A percentile compares a stretch with the other conserved stretches of the same genome.
Evolutionary conservation across 306 rosid genomes (phyloP).

Genomic region (Bauhinia variegata): DNA sequence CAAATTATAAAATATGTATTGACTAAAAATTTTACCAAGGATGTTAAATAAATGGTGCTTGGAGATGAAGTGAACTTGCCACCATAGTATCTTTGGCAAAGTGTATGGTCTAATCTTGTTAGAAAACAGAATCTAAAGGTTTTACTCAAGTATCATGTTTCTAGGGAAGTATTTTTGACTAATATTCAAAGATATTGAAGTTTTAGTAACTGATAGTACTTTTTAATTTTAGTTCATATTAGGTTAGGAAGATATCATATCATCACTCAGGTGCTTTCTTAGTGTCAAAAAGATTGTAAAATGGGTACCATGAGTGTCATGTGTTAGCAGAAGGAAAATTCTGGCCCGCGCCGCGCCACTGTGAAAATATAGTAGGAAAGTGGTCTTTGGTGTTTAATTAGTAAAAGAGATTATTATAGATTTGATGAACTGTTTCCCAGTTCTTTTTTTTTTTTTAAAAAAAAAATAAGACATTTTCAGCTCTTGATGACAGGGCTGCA

Average conservation of each 20-base stretch:
- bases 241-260: neutral
- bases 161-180: neutral
- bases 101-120: no score
- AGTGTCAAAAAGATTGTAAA: neutral
- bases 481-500: neutral
- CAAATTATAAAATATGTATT: no score
- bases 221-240: neutral
- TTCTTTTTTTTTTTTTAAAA: neutral
- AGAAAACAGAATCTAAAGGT: no score
- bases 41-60: no score
- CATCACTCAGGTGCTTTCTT: neutral
- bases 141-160: neutral
- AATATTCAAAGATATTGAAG: neutral
- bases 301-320: neutral
- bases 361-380: neutral
- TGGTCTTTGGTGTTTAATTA: conserved; percentile 8
- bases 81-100: no score
- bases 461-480: no score
- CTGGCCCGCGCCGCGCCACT: conserved; percentile 1
- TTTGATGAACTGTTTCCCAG: neutral
- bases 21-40: no score
- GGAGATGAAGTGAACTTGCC: no score
- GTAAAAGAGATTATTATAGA: neutral
- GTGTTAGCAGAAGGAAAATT: conserved; percentile 10
- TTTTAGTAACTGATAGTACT: neutral